Base-by-base conservation (phyloP, 1,284 basidiomycete genomes). In the Irpex sp. region DNA sequence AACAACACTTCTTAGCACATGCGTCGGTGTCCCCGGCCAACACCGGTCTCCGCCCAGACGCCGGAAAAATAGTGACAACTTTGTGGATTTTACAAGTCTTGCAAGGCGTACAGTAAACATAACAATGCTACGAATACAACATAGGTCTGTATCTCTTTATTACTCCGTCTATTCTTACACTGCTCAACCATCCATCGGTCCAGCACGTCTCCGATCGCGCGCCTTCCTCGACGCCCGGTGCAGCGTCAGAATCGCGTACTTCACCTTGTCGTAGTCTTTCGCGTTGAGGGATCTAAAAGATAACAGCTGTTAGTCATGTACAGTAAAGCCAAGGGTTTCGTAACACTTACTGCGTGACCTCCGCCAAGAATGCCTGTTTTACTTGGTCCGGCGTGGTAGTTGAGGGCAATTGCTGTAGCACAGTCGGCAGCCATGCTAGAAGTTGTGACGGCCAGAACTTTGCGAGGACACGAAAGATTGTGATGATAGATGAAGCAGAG, bases 401-500 rank as follows among this genome's bases (percentile, higher is more conserved):
- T 0, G 81, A 75, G 1, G 93, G 90, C 9, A 98, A 77, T 63
- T 86, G 84, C 69, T 91, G 87, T 21, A 96, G 74, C 11, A 92
- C 83, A 37, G 83, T 75, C 1, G 89, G 86, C 13, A 96, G 75
- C 91, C 94, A 97, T 8, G 79, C 73, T 17, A 89, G 77, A 60
- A 96, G 76, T 71, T 91, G 86, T 5, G 81, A 74, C 0, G 91
- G 83, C 83, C 91, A 93, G 11, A 87, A 73, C 36, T 80, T 77
- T 36, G 89, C 84, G 56, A 96, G 74, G 36, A 87, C 81, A 40
- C 92, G 85, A 72, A 98, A 84, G 66, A 97, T 87, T 1, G 88
- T 87, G 54, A 94, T 85, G 38, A 96, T 88, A 54, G 82, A 76
- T 5, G 91, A 84, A 34, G 90, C 82, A 1, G 88, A 84, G 65